Percentiles rank a stretch among this genome's conserved stretches.
These are phyloP conservation scores for Plasmodium gaboni DNA, from an alignment of 169 alveolate genomes.

Conservation along the genomic window DNA sequence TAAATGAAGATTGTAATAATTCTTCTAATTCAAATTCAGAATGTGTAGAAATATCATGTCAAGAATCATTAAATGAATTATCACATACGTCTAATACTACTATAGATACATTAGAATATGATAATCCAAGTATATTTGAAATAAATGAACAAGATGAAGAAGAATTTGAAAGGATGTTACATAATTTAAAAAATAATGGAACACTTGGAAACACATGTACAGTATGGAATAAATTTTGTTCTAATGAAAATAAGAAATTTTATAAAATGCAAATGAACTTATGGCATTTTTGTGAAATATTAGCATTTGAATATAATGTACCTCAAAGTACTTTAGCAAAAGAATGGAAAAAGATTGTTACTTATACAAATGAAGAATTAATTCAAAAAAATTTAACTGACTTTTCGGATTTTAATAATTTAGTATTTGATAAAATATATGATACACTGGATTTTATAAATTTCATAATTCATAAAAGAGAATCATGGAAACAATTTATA, in stretches of 20 bases:
- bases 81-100: too few species aligned
- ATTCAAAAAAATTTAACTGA: constrained; percentile 12
- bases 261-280: constrained; percentile 7
- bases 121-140: too few species aligned
- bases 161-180: too few species aligned
- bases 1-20: too few species aligned
- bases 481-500: constrained; percentile 13
- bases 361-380: constrained; percentile 23
- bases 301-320: constrained; percentile 33
- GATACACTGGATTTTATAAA: constrained; percentile 9
- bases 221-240: constrained; percentile 16
- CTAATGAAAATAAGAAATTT: constrained; percentile 23
- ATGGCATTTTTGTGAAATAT: constrained; percentile 39
- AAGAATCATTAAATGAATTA: too few species aligned
- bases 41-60: too few species aligned
- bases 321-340: constrained; percentile 15
- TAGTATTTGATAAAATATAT: not conserved
- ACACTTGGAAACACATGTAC: not conserved
- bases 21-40: too few species aligned
- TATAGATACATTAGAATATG: too few species aligned
- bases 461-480: constrained; percentile 18
- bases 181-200: too few species aligned
- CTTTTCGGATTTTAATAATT: constrained; percentile 19
- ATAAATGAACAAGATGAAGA: too few species aligned
- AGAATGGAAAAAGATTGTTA: constrained; percentile 30